A percentile compares a stretch with the other conserved stretches of the same genome.
These are phyloP conservation scores for Talaromyces atroroseus DNA, from an alignment of 2,329 filamentous ascomycete genomes.

Conservation along the genomic window DNA sequence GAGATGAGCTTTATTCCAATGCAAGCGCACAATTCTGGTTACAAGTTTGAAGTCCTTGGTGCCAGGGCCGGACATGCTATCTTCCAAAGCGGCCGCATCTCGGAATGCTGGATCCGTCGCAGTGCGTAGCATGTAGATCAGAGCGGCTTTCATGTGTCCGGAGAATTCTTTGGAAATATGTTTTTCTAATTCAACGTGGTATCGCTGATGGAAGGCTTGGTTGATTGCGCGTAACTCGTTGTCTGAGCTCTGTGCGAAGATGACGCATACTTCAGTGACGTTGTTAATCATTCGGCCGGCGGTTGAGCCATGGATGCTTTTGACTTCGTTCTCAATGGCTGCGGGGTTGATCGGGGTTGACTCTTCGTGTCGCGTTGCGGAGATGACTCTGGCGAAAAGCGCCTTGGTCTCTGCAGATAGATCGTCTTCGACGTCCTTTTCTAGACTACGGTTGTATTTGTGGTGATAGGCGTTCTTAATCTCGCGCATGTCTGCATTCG, in stretches of 20 bases:
- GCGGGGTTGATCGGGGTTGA: slow-evolving; percentile 66
- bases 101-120: slow-evolving; percentile 77
- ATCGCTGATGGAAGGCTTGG: slow-evolving; percentile 67
- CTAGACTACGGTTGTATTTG: slow-evolving; percentile 61
- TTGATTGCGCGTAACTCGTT: slow-evolving; percentile 78
- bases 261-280: slow-evolving; percentile 59
- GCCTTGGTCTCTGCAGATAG: slow-evolving; percentile 79
- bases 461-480: slow-evolving; percentile 76
- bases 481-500: slow-evolving; percentile 79
- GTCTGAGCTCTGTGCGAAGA: slow-evolving; percentile 70
- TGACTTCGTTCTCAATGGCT: slow-evolving; percentile 69
- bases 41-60: slow-evolving; percentile 81
- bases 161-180: slow-evolving; percentile 78
- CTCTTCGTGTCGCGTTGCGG: slow-evolving; percentile 71
- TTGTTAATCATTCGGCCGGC: slow-evolving; percentile 56
- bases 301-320: slow-evolving; percentile 70
- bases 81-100: slow-evolving; percentile 77
- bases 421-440: slow-evolving; percentile 68
- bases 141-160: slow-evolving; percentile 84
- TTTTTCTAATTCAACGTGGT: slow-evolving; percentile 63
- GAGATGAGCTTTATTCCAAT: slow-evolving; percentile 76
- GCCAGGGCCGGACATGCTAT: slow-evolving; percentile 77
- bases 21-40: slow-evolving; percentile 68
- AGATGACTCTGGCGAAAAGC: slow-evolving; percentile 77
- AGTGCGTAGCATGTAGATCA: slow-evolving; percentile 71